Evolutionary conservation across 2,329 filamentous ascomycete genomes (phyloP).

Genomic region (Penicillium decumbens): DNA sequence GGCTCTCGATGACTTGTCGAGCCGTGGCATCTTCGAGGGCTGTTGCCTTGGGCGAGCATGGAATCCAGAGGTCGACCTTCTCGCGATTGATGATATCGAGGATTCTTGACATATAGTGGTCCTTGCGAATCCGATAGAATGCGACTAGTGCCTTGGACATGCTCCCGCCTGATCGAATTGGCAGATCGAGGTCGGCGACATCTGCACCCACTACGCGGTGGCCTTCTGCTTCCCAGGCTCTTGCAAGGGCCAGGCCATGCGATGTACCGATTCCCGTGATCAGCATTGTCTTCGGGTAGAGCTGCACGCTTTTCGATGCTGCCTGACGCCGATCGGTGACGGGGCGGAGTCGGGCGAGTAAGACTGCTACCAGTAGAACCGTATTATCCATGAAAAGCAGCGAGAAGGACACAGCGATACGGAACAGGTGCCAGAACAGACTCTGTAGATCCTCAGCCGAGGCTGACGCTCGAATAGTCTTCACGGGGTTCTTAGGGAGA

Average conservation of each 20-base stretch:
- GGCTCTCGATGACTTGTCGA: conserved; percentile 56
- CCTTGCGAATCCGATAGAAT: conserved; percentile 51
- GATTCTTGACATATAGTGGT: conserved; percentile 54
- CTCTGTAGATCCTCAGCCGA: conserved; percentile 10
- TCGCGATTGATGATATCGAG: conserved; percentile 58
- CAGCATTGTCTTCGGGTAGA: conserved; percentile 55
- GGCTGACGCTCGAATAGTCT: conserved; percentile 8
- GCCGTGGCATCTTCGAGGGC: conserved; percentile 64
- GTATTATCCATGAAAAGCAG: conserved; percentile 49
- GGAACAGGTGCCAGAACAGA: conserved; percentile 24
- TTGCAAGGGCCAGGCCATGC: conserved; percentile 64
- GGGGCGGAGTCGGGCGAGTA: conserved; percentile 26
- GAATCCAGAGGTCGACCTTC: conserved; percentile 66
- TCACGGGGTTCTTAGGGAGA: conserved; percentile 8
- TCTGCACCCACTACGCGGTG: conserved; percentile 71
- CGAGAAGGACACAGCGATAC: conserved; percentile 24
- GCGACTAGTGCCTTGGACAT: conserved; percentile 54
- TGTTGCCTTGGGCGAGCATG: conserved; percentile 64
- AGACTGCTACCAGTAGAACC: conserved; percentile 37
- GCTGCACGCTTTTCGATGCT: conserved; percentile 31
- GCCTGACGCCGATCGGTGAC: conserved; percentile 21
- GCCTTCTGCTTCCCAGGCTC: conserved; percentile 59
- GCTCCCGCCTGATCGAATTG: conserved; percentile 51
- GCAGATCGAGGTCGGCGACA: conserved; percentile 46
- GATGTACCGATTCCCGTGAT: conserved; percentile 70